Conservation (phyloP, 108 stramenopile species). For the Fragilariopsis cylindrus region DNA sequence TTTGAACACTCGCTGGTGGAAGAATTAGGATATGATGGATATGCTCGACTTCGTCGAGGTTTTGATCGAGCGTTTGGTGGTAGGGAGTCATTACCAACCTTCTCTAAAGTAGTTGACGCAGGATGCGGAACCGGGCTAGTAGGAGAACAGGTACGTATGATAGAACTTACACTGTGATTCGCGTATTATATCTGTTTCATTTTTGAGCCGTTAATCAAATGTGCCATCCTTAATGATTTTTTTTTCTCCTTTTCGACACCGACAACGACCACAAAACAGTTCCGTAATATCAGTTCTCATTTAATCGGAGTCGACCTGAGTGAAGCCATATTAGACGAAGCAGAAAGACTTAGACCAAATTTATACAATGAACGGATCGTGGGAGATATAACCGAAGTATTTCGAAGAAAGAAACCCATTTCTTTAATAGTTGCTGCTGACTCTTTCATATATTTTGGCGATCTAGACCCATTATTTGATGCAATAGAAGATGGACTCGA, state of each 20-base stretch:
- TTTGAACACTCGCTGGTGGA: conserved; percentile 78
- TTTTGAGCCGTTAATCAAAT: too few species aligned
- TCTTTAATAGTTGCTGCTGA: conserved; percentile 71
- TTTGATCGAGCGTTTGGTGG: conserved; percentile 60
- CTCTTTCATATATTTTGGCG: conserved; percentile 79
- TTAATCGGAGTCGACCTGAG: conserved; percentile 74
- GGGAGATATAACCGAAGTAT: conserved; percentile 60
- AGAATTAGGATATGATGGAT: conserved; percentile 71
- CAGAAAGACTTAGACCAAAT: conserved; percentile 53
- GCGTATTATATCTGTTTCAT: not conserved
- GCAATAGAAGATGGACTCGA: conserved; percentile 54
- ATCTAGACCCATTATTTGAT: conserved; percentile 64
- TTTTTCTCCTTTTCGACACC: not conserved
- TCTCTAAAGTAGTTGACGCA: conserved; percentile 59
- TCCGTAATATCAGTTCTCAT: conserved; percentile 64
- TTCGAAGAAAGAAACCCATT: conserved; percentile 48
- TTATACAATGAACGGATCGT: conserved; percentile 60
- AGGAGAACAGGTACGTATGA: conserved; percentile 57
- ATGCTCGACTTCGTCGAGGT: conserved; percentile 54
- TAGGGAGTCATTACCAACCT: conserved; percentile 37
- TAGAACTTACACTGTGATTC: not conserved
- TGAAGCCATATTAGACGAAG: conserved; percentile 62
- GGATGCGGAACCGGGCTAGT: conserved; percentile 80
- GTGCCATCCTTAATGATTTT: too few species aligned
- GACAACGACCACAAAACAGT: conserved; percentile 24